Evolutionary conservation across 768 basidiomycete species (phyloP).

Genomic region (Naganishia randhawae): DNA sequence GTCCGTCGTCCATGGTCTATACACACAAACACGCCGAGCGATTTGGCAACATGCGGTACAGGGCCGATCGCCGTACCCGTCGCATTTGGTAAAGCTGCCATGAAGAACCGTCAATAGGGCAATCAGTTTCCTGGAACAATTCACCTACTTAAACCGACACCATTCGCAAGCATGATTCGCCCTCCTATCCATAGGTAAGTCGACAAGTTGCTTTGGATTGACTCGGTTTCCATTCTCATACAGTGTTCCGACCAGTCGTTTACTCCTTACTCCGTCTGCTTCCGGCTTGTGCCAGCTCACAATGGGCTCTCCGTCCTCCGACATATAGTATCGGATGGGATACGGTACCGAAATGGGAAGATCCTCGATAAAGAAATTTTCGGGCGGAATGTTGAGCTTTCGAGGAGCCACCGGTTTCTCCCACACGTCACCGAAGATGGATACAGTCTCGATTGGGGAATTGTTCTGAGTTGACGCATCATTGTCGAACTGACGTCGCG

Average conservation of each 20-base stretch:
- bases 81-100: constrained; percentile 12
- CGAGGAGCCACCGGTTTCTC: neutral
- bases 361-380: constrained; percentile 8
- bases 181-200: constrained; percentile 2
- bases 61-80: constrained; percentile 14
- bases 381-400: constrained; percentile 6
- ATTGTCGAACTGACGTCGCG: constrained; percentile 2
- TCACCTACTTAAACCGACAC: constrained; percentile 17
- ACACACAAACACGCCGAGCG: constrained; percentile 4
- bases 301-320: constrained; percentile 5
- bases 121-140: too few relatives aligned
- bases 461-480: neutral
- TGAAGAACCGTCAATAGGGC: neutral
- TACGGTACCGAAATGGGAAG: constrained; percentile 20
- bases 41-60: constrained; percentile 6
- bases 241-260: constrained; percentile 9
- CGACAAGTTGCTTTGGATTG: constrained; percentile 8
- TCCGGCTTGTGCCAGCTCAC: constrained; percentile 17
- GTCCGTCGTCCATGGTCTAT: constrained; percentile 11
- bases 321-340: constrained; percentile 15
- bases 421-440: neutral
- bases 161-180: constrained; percentile 21
- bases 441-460: neutral
- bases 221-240: constrained; percentile 18
- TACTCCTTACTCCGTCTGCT: constrained; percentile 3